Percentiles rank a stretch among this genome's conserved stretches.
phyloP scores from a whole-genome alignment of 169 alveolate genomes.

The Eimeria necatrix region DNA sequence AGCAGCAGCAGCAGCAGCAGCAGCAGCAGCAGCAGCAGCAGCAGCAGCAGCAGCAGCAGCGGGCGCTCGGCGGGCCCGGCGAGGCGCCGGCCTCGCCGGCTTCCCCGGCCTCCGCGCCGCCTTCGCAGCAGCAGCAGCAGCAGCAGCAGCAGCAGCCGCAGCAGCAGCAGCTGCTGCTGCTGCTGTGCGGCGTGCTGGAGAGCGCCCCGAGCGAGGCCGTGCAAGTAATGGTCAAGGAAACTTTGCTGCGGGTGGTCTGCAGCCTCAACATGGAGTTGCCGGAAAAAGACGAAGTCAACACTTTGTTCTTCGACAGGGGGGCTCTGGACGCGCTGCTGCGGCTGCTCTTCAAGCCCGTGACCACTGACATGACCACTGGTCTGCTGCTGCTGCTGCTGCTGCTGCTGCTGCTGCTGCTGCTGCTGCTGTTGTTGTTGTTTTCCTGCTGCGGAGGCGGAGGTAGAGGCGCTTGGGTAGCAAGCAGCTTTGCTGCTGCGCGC shows the following conservation, averaged over 20 bases:
- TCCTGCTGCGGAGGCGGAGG: neutral
- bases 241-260: conserved; percentile 31
- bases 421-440: too few relatives aligned
- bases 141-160: too few relatives aligned
- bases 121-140: too few relatives aligned
- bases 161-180: too few relatives aligned
- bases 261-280: conserved; percentile 67
- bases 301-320: conserved; percentile 61
- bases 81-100: too few relatives aligned
- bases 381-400: neutral
- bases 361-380: neutral
- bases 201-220: conserved; percentile 18
- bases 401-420: neutral
- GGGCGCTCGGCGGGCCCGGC: too few relatives aligned
- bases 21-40: conserved; percentile 45
- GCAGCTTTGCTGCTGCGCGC: neutral
- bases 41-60: too few relatives aligned
- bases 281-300: conserved; percentile 65
- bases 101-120: too few relatives aligned
- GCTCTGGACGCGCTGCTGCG: conserved; percentile 34
- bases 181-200: conserved; percentile 8
- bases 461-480: too few relatives aligned
- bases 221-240: conserved; percentile 57
- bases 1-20: conserved; percentile 17
- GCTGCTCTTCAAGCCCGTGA: conserved; percentile 19